Evolutionary conservation across 225 moss, liverwort and hornwort species (phyloP).

Genomic region (Asterella californica): DNA sequence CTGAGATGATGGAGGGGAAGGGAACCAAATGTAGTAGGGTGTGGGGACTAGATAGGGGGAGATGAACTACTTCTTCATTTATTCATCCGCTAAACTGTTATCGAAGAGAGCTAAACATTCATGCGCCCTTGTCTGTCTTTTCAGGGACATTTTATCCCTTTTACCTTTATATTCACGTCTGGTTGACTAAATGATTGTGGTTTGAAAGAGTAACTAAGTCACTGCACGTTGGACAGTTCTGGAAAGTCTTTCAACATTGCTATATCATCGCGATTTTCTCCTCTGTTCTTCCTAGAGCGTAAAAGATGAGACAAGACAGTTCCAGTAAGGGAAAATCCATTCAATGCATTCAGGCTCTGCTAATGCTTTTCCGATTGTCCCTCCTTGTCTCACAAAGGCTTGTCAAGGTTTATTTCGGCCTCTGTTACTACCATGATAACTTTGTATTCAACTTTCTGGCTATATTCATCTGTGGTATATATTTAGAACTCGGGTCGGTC

Average conservation of each 20-base stretch:
- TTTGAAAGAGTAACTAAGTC: background rate
- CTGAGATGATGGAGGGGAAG: background rate
- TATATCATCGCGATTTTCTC: too few species aligned
- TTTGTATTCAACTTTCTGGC: background rate
- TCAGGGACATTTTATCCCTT: background rate
- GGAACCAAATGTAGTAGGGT: background rate
- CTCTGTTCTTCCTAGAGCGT: background rate
- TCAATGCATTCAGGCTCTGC: background rate
- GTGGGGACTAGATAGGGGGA: background rate
- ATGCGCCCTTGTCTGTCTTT: constrained; percentile 17
- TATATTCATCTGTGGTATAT: background rate
- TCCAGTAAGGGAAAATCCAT: background rate
- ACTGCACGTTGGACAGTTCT: background rate
- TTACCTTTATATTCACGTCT: background rate
- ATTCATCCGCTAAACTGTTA: constrained; percentile 11
- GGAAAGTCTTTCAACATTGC: background rate
- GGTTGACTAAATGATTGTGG: background rate
- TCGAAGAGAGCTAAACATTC: constrained; percentile 2
- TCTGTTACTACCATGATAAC: background rate
- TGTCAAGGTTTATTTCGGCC: background rate
- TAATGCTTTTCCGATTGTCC: background rate
- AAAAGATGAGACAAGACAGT: background rate
- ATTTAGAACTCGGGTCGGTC: background rate
- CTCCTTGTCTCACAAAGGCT: background rate
- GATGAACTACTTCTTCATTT: constrained; percentile 21